Evolutionary conservation across 441 rosid genomes (phyloP).

Genomic region (Breynia disticha): DNA sequence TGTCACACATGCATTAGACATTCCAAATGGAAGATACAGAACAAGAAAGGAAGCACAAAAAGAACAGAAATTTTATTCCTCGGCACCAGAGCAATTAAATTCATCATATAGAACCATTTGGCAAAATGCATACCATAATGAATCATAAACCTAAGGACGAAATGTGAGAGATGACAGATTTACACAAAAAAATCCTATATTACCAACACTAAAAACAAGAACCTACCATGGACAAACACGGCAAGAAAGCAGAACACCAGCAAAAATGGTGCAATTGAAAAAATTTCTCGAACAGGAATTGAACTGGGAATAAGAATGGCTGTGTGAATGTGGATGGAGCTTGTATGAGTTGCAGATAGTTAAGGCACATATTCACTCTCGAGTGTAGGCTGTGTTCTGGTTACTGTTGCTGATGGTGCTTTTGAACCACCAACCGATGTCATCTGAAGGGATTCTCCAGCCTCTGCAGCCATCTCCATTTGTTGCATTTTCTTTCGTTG

Average conservation of each 20-base stretch:
- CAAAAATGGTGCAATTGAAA: conserved; percentile 31
- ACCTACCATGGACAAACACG: conserved; percentile 21
- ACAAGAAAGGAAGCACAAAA: conserved; percentile 11
- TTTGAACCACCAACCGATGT: conserved; percentile 55
- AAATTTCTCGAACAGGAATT: conserved; percentile 32
- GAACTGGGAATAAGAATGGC: too few species aligned
- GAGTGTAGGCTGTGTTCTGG: conserved; percentile 78
- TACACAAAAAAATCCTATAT: conserved; percentile 47
- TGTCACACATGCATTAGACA: too few species aligned
- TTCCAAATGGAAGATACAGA: conserved; percentile 2
- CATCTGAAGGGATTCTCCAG: conserved; percentile 74
- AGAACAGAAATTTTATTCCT: conserved; percentile 30
- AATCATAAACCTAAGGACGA: conserved; percentile 35
- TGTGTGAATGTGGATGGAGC: conserved; percentile 14
- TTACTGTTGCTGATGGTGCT: conserved; percentile 71
- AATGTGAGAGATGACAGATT: conserved; percentile 33
- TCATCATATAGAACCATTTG: conserved; percentile 35
- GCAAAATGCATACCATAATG: conserved; percentile 41
- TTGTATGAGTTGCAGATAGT: conserved; percentile 16
- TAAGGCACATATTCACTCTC: conserved; percentile 83
- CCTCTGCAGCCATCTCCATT: conserved; percentile 90
- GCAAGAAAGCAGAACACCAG: conserved; percentile 19
- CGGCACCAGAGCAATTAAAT: conserved; percentile 34
- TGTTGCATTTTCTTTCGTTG: conserved; percentile 50
- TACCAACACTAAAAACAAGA: conserved; percentile 34